Base-by-base conservation (phyloP, 148 eudicot genomes). In the Fagopyrum tataricum region DNA sequence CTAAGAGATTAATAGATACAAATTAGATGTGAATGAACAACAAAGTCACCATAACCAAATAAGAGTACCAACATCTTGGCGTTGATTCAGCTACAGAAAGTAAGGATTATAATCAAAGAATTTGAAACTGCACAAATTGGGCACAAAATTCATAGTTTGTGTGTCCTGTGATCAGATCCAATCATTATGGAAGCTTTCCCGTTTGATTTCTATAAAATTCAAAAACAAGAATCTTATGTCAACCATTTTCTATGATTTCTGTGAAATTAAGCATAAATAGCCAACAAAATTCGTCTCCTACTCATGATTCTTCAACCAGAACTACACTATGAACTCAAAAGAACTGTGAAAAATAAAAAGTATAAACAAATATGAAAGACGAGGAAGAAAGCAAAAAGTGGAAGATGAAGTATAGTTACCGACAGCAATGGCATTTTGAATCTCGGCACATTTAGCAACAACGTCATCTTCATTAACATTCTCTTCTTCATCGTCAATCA, bases 401-500 rank as follows among this genome's bases (percentile, higher is more conserved):
- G 15, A 43, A 58, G 21, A 11, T 58, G 14, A 48, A 58, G 21
- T 12, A 18, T 12, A 20, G 75, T 53, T 23, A 90, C 96, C 96
- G 77, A 86, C 92, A 20, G 96, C 88, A 55, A 90, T 90, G 73
- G 95, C 91, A 61, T 44, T 81, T 59, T 90, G 91, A 13, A 90
- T 90, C 4, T 90, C 96, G 24, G 96, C 92, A 40, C 96, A 90
- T 74, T 86, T 88, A 55, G 37, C 75, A 46, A 86, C 89, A 39
- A 85, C 87, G 44, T 69, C 76, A 11, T 85, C 85, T 59, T 85
- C 90, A 26, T 74, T 80, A 42, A 81, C 31, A 24, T 85, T 91
- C 1, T 90, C 96, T 81, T 90, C 71, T 41, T 67, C 71, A 39
- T 67, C 96, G 55, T 88, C 90, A 78, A 90, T 86, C 80, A 88